A percentile compares a stretch with the other conserved stretches of the same genome.
Conservation (phyloP, 371 early-diverging fungal species). For the Mucor circinelloides region DNA sequence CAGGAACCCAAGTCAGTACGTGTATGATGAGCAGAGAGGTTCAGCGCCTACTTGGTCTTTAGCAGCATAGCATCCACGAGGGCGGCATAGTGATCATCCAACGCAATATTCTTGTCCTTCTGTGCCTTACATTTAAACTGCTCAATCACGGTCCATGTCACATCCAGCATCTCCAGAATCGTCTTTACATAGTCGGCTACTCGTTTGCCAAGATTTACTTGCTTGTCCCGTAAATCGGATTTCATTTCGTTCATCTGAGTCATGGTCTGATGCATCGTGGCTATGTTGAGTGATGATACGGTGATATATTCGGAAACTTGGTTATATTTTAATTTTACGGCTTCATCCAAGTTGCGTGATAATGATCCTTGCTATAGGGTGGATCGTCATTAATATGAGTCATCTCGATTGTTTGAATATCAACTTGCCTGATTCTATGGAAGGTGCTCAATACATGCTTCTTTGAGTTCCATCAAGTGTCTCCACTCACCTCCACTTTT, state of each 20-base stretch:
- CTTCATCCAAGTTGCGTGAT: neutral
- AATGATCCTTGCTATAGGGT: neutral
- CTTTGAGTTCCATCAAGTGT: neutral
- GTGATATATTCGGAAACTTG: constrained; percentile 3
- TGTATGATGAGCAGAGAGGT: neutral
- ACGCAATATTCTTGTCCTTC: neutral
- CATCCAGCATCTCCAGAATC: constrained; percentile 9
- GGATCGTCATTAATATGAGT: neutral
- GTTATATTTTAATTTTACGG: constrained; percentile 1
- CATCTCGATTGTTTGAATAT: neutral
- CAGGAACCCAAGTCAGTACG: neutral
- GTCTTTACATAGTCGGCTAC: constrained; percentile 3
- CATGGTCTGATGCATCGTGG: neutral
- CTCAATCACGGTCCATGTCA: constrained; percentile 24
- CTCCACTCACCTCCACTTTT: neutral
- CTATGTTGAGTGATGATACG: neutral
- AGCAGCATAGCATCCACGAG: constrained; percentile 14
- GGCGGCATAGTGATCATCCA: constrained; percentile 9
- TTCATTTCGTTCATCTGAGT: neutral
- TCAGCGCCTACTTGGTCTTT: constrained; percentile 12
- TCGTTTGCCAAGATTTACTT: neutral
- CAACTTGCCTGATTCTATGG: constrained; percentile 2
- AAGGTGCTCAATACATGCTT: neutral
- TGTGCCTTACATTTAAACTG: constrained; percentile 17
- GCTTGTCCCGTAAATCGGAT: neutral